A percentile compares a stretch with the other conserved stretches of the same genome.
Evolutionary conservation across 805 yeast species (phyloP).

Genomic region (Candida yuanshanica): DNA sequence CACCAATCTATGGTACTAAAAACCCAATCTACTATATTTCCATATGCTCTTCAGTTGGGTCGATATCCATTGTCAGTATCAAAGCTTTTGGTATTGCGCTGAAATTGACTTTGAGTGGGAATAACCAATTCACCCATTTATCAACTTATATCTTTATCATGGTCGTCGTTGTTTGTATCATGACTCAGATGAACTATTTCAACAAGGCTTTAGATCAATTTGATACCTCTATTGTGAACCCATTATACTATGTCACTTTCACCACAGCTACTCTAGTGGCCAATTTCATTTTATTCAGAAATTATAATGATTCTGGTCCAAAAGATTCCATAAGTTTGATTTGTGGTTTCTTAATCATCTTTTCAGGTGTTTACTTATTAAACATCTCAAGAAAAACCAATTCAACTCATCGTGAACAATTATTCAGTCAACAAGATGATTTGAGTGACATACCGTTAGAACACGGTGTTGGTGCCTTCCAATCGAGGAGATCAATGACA

Average conservation of each 20-base stretch:
- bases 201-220: conserved; percentile 91
- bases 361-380: conserved; percentile 79
- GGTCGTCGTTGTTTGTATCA: conserved; percentile 74
- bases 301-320: conserved; percentile 78
- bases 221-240: conserved; percentile 89
- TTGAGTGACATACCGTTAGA: conserved; percentile 75
- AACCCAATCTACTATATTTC: conserved; percentile 88
- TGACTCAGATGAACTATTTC: conserved; percentile 91
- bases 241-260: conserved; percentile 84
- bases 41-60: conserved; percentile 86
- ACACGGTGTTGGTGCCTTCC: conserved; percentile 73
- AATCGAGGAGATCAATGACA: conserved; percentile 74
- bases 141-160: conserved; percentile 77
- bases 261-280: conserved; percentile 85
- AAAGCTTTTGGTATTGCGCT: conserved; percentile 92
- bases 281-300: conserved; percentile 78
- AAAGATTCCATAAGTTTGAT: conserved; percentile 76
- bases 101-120: conserved; percentile 77
- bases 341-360: conserved; percentile 81
- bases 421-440: conserved; percentile 43
- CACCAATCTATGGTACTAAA: conserved; percentile 71
- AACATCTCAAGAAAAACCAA: conserved; percentile 69
- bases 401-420: conserved; percentile 33
- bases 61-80: conserved; percentile 85
- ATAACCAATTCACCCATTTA: conserved; percentile 79